Evolutionary conservation across 805 yeast genomes (phyloP), one percentile per base, ranked within the genome.

Genomic region (Saturnispora zaruensis): DNA sequence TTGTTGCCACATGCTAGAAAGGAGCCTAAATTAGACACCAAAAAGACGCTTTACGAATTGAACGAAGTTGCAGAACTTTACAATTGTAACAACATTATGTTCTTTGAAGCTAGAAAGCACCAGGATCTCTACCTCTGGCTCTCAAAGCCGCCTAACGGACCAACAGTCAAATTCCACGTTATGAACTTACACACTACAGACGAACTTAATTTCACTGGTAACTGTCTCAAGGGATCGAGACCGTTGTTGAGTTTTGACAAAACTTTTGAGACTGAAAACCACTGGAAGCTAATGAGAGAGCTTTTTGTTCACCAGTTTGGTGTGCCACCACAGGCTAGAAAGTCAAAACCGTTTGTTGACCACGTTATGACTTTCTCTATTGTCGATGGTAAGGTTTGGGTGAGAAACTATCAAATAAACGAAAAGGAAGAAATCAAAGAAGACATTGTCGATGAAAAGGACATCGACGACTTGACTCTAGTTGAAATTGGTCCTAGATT

Each of bases 401-500:
- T 90, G 52, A 81, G 99, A 70, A 90, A 89, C 69, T 93, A 84
- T 66, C 98, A 93, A 71, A 88, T 93, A 57, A 73, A 79, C 53
- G 80, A 78, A 63, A 75, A 79, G 50, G 78, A 76, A 44, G 82
- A 78, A 53, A 82, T 81, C 51, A 56, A 57, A 13, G 47, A 28
- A 21, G 51, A 51, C 14, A 44, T 46, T 16, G 55, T 45, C 24
- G 53, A 50, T 25, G 54, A 55, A 25, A 48, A 56, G 21, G 67
- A 66, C 32, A 62, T 61, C 8, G 80, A 80, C 37, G 87, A 88
- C 54, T 67, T 87, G 54, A 80, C 88, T 16, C 74, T 93, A 59
- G 85, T 93, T 51, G 99, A 93, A 73, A 88, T 93, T 58, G 99
- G 99, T 3, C 99, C 99, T 47, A 79, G 99, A 67, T 84, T 89